phyloP scores from a whole-genome alignment of 2,329 filamentous ascomycete genomes.

The Fusarium chuoi region DNA sequence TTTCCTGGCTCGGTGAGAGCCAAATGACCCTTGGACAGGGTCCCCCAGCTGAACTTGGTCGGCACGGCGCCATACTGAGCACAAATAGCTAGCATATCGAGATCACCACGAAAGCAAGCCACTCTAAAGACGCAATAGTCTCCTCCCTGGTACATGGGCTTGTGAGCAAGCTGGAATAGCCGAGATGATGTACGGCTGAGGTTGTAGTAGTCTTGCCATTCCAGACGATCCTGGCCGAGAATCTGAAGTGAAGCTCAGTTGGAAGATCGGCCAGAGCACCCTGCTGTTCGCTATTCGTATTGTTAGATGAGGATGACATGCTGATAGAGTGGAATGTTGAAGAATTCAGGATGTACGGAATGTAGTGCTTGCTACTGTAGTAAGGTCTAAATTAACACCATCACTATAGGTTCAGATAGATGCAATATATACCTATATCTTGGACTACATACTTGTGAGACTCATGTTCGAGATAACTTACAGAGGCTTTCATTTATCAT shows the following conservation, averaged over 20 bases:
- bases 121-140: neutral
- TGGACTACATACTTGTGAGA: neutral
- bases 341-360: neutral
- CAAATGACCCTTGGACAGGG: neutral
- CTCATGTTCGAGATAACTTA: neutral
- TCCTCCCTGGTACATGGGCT: neutral
- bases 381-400: neutral
- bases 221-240: neutral
- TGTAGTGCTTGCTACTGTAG: neutral
- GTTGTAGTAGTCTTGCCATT: neutral
- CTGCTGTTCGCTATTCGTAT: neutral
- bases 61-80: neutral
- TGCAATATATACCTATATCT: neutral
- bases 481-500: neutral
- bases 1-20: neutral
- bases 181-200: neutral
- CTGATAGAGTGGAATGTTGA: neutral
- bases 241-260: neutral
- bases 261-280: neutral
- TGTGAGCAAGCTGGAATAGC: neutral
- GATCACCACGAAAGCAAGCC: neutral
- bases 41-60: neutral
- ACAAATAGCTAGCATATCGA: neutral
- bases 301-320: neutral
- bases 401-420: neutral